Evolutionary conservation across 2,329 filamentous ascomycete species (phyloP).

Genomic region (Septoria petroselini): DNA sequence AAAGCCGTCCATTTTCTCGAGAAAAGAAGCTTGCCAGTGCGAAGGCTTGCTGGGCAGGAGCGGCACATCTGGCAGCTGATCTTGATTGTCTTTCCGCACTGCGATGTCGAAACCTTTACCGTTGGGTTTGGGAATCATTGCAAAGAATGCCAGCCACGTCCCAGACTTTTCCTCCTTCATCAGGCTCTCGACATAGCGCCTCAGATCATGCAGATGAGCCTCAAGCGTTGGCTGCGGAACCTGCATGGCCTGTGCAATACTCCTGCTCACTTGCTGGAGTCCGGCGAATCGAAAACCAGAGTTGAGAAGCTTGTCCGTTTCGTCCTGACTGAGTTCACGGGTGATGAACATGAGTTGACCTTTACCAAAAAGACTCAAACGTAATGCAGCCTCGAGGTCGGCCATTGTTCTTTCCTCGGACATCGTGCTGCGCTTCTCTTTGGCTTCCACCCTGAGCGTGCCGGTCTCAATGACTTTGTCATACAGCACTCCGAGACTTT

Average conservation of each 20-base stretch:
- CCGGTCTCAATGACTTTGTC: constrained; percentile 40
- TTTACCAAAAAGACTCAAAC: constrained; percentile 54
- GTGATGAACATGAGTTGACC: constrained; percentile 81
- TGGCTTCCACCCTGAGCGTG: constrained; percentile 29
- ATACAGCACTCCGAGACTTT: constrained; percentile 38
- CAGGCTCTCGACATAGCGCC: constrained; percentile 52
- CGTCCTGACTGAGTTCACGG: constrained; percentile 58
- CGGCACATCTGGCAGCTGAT: constrained; percentile 47
- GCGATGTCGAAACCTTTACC: constrained; percentile 44
- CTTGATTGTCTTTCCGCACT: constrained; percentile 42
- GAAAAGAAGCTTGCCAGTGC: constrained; percentile 35
- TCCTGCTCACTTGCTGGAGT: constrained; percentile 63
- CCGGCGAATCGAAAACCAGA: constrained; percentile 76
- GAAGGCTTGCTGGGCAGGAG: constrained; percentile 35
- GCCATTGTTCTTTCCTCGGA: constrained; percentile 17
- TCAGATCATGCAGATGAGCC: constrained; percentile 62
- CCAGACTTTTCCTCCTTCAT: constrained; percentile 40
- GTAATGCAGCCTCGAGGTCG: constrained; percentile 43
- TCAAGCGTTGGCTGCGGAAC: constrained; percentile 63
- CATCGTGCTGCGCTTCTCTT: constrained; percentile 16
- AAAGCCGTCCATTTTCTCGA: constrained; percentile 38
- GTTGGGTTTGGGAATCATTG: constrained; percentile 36
- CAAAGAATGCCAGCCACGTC: constrained; percentile 41
- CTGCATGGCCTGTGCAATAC: constrained; percentile 71
- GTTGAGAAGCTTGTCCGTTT: constrained; percentile 63